These are phyloP conservation scores for Camellia japonica DNA, from an alignment of 148 eudicot species.

Conservation along the genomic window DNA sequence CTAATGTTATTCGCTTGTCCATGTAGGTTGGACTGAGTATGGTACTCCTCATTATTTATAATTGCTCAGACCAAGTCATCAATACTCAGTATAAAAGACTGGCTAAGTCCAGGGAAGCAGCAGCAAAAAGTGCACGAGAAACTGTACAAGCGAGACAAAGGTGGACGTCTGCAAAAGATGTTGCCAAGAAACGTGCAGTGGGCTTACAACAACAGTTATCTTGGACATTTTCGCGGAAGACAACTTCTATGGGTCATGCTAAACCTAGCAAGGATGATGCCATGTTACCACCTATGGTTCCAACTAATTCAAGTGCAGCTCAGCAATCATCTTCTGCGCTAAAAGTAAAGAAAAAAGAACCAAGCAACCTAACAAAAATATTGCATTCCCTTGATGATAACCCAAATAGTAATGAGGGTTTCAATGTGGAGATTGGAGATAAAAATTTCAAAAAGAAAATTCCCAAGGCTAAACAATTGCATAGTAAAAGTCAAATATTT, in stretches of 20 bases:
- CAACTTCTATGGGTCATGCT: constrained; percentile 27
- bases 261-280: constrained; percentile 17
- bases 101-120: constrained; percentile 81
- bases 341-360: constrained; percentile 52
- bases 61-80: constrained; percentile 82
- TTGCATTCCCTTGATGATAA: constrained; percentile 55
- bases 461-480: constrained; percentile 56
- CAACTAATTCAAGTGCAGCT: constrained; percentile 12
- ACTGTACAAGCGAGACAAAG: constrained; percentile 85
- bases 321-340: constrained; percentile 29
- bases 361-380: constrained; percentile 60
- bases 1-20: constrained; percentile 7
- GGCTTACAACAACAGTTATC: constrained; percentile 67
- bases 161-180: constrained; percentile 72
- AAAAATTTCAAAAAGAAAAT: constrained; percentile 52
- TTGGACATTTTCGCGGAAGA: constrained; percentile 64
- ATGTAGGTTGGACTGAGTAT: constrained; percentile 59
- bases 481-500: constrained; percentile 76
- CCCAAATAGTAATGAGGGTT: constrained; percentile 58
- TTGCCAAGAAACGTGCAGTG: constrained; percentile 46
- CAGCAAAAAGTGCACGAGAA: constrained; percentile 73
- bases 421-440: constrained; percentile 57
- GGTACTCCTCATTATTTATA: constrained; percentile 66
- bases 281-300: constrained; percentile 11
- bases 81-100: constrained; percentile 61